Percentiles rank a stretch among this genome's conserved stretches.
Conservation (phyloP, 2,329 filamentous ascomycete species). For the Pseudogymnoascus verrucosus region DNA sequence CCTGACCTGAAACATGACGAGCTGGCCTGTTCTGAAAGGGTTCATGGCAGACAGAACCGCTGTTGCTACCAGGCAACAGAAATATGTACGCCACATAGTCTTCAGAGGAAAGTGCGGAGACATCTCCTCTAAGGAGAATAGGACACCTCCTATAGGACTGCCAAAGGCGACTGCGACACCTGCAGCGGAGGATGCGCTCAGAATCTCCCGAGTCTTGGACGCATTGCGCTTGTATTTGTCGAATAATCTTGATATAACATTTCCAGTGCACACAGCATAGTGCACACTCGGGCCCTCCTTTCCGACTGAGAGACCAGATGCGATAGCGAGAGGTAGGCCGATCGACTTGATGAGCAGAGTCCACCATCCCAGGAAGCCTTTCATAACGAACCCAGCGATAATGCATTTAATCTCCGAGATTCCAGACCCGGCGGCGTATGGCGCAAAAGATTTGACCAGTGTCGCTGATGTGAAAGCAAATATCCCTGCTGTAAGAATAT, state of each 20-base stretch:
- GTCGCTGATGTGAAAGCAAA: slow-evolving; percentile 78
- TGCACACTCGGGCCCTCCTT: slow-evolving; percentile 99
- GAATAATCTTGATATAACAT: slow-evolving; percentile 90
- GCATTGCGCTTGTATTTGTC: slow-evolving; percentile 87
- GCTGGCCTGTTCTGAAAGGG: slow-evolving; percentile 88
- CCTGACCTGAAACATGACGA: slow-evolving; percentile 98
- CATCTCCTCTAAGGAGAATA: slow-evolving; percentile 98
- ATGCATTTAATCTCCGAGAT: slow-evolving; percentile 99
- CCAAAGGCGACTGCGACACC: slow-evolving; percentile 96
- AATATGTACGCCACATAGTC: slow-evolving; percentile 96
- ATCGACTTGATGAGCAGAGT: slow-evolving; percentile 93
- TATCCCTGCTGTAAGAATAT: slow-evolving; percentile 74
- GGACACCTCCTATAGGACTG: slow-evolving; percentile 89
- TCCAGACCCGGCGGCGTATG: slow-evolving; percentile 91
- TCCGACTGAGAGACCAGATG: slow-evolving; percentile 85
- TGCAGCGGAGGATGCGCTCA: slow-evolving; percentile 89
- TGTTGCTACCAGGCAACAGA: slow-evolving; percentile 91
- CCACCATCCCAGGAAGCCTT: slow-evolving; percentile 87
- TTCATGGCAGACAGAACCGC: slow-evolving; percentile 93
- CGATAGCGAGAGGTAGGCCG: slow-evolving; percentile 82
- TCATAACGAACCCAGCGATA: slow-evolving; percentile 98
- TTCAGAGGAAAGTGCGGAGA: slow-evolving; percentile 93
- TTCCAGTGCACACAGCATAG: slow-evolving; percentile 94
- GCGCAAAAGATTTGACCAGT: slow-evolving; percentile 84
- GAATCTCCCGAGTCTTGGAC: slow-evolving; percentile 87